Percentiles rank a stretch among this genome's conserved stretches.
Conservation (phyloP, 768 basidiomycete species). For the Boletus rubroflammeus region DNA sequence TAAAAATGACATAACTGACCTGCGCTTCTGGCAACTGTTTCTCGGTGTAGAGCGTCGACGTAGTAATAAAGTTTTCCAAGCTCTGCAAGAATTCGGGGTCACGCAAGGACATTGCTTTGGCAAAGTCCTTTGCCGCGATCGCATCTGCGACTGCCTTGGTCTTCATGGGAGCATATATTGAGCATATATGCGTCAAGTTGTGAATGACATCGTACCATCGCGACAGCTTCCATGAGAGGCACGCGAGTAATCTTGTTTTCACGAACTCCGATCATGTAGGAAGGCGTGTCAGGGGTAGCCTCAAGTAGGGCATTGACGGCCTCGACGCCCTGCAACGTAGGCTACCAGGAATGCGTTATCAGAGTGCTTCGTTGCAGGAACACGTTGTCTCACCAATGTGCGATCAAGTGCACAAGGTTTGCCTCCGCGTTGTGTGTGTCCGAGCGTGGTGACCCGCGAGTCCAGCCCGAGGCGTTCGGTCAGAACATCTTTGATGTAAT, state of each 20-base stretch:
- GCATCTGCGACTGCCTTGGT: constrained; percentile 84
- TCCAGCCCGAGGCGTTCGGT: constrained; percentile 85
- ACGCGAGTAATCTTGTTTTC: constrained; percentile 95
- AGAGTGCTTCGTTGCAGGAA: constrained; percentile 1
- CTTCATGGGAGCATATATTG: constrained; percentile 36
- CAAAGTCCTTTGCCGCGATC: constrained; percentile 79
- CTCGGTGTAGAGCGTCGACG: constrained; percentile 57
- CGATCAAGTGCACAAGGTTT: constrained; percentile 91
- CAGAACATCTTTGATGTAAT: constrained; percentile 87
- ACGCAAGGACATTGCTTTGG: constrained; percentile 79
- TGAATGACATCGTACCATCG: constrained; percentile 49
- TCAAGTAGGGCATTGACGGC: constrained; percentile 87
- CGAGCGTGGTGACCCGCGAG: constrained; percentile 93
- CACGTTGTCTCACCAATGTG: constrained; percentile 61
- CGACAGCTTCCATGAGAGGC: constrained; percentile 90
- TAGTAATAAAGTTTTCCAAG: constrained; percentile 78
- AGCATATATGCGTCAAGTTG: not conserved
- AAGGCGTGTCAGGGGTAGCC: constrained; percentile 84
- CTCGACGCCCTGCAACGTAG: constrained; percentile 93
- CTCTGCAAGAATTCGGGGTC: constrained; percentile 91
- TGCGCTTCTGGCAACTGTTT: constrained; percentile 49
- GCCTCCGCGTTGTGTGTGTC: constrained; percentile 96
- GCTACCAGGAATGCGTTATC: constrained; percentile 43
- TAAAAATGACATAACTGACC: constrained; percentile 28
- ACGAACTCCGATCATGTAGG: constrained; percentile 94